Conservation (phyloP, 2,329 filamentous ascomycete species). For the Hawksworthiomyces lignivorus region DNA sequence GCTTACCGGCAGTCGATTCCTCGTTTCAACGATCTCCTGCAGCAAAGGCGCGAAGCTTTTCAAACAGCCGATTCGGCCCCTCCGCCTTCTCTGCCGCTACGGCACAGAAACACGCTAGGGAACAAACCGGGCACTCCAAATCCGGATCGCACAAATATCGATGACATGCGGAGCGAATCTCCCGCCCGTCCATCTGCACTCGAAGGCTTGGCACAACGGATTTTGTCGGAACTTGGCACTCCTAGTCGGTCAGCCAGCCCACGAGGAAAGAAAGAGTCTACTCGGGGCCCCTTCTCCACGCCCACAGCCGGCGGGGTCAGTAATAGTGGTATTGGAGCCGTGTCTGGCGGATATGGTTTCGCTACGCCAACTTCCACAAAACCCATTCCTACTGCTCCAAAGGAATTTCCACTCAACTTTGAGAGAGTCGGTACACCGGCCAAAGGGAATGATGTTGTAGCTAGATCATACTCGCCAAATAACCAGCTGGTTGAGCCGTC, state of each 20-base stretch:
- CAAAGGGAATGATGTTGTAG: constrained; percentile 19
- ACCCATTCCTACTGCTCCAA: constrained; percentile 28
- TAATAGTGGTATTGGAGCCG: neutral
- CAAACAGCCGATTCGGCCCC: constrained; percentile 46
- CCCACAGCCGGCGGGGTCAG: neutral
- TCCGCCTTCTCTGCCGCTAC: constrained; percentile 1
- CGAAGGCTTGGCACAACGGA: constrained; percentile 55
- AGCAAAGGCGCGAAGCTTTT: constrained; percentile 56
- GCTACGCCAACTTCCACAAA: constrained; percentile 26
- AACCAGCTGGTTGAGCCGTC: constrained; percentile 22
- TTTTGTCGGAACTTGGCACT: constrained; percentile 51
- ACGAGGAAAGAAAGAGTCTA: constrained; percentile 40
- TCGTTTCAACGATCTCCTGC: constrained; percentile 65
- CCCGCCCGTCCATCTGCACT: constrained; percentile 47
- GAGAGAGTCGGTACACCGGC: constrained; percentile 27
- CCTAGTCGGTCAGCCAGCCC: constrained; percentile 44
- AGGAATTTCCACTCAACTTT: constrained; percentile 31
- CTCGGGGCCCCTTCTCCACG: constrained; percentile 3
- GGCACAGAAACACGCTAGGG: neutral
- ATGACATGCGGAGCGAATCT: constrained; percentile 41
- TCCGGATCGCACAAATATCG: constrained; percentile 34
- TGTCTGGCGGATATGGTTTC: constrained; percentile 19
- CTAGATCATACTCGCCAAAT: constrained; percentile 34
- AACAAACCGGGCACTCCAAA: constrained; percentile 19
- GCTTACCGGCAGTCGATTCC: constrained; percentile 57